Evolutionary conservation across 495 filamentous ascomycete genomes (phyloP), one percentile per base, ranked within the genome.

Genomic region (Alectoria sarmentosa): DNA sequence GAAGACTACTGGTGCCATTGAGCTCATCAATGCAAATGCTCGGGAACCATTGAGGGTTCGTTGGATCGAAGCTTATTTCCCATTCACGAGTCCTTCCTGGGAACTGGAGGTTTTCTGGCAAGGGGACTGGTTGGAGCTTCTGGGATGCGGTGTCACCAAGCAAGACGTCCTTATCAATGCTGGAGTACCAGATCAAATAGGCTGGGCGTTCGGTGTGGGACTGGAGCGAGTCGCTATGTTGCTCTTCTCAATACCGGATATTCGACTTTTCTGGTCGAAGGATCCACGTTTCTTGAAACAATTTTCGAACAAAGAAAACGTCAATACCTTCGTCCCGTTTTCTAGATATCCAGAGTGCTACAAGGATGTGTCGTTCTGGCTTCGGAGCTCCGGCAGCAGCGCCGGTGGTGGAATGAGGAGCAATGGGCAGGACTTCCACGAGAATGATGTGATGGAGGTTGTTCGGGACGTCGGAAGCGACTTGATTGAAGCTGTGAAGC

Each of bases 361-460:
- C 69, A 93, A 91, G 75, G 95, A 98, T 72, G 88, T 97, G 14
- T 86, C 93, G 5, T 98, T 98, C 73, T 98, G 95, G 95, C 75
- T 97, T 34, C 80, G 79, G 23, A 76, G 82, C 19, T 76, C 83
- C 15, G 74, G 76, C 56, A 76, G 71, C 58, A 82, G 80, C 59
- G 77, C 84, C 59, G 81, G 83, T 19, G 84, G 84, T 58, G 80
- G 80, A 34, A 28, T 34, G 74, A 73, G 39, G 74, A 77, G 23
- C 68, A 75, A 73, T 37, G 68, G 61, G 19, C 73, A 73, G 38
- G 76, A 79, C 54, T 90, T 96, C 67, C 92, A 96, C 71, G 92
- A 93, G 76, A 98, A 98, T 74, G 95, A 98, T 76, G 77, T 98
- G 48, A 97, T 97, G 93, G 94, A 98, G 77, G 80, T 96, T 58